These are phyloP conservation scores for Chlamydomonas incerta DNA, from an alignment of 139 green algal genomes.

Conservation along the genomic window DNA sequence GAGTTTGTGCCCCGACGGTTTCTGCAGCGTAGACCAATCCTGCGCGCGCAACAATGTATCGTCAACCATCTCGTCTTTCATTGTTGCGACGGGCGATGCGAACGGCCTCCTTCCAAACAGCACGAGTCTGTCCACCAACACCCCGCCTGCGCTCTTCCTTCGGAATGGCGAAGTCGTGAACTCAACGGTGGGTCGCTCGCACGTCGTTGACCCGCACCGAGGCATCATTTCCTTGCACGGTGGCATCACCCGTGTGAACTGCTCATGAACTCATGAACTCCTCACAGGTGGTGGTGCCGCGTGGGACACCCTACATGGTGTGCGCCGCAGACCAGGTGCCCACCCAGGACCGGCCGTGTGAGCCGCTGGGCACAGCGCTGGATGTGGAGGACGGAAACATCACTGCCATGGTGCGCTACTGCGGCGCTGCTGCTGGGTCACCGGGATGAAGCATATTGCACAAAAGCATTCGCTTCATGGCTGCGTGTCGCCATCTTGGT, in stretches of 20 bases:
- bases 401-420: neutral
- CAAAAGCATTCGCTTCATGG: no score
- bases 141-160: neutral
- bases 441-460: no score
- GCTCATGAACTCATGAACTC: no score
- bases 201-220: no score
- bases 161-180: neutral
- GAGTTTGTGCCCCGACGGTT: neutral
- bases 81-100: no score
- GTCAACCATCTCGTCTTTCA: no score
- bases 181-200: neutral
- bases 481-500: no score
- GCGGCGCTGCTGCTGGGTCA: no score
- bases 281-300: neutral
- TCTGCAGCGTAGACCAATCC: neutral
- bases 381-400: slow-evolving; percentile 13
- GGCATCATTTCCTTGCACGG: no score
- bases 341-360: neutral
- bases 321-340: neutral
- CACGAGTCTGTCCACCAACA: neutral
- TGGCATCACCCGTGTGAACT: no score
- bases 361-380: neutral
- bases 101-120: no score
- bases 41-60: neutral
- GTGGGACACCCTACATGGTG: neutral